Base-by-base conservation (phyloP, 345 rosid genomes). In the Draba incana region DNA sequence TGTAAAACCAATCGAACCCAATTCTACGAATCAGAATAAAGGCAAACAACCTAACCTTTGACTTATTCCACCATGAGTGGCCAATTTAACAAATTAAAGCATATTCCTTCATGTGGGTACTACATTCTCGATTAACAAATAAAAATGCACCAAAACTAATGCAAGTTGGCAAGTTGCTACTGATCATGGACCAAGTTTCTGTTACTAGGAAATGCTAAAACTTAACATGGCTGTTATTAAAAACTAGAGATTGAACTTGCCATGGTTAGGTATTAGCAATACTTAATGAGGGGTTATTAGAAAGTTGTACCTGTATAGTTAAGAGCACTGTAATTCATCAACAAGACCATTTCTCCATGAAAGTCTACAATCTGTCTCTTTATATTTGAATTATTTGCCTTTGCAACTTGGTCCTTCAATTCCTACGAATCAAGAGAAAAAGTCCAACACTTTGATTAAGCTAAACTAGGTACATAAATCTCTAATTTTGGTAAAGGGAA, bases 281-380 rank as follows among this genome's bases (percentile, higher is more conserved):
- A 20, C 1, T 20, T 1, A 20, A 20, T 20, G 20, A 31, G 6
- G 35, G 7, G 6, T 31, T 31, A 1, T 5, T 31, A 27, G 24
- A 46, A 51, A 35, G 14, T 8, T 6, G 11, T 77, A 92, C 98
- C 97, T 74, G 97, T 94, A 55, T 91, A 91, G 79, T 94, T 91
- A 51, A 94, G 96, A 69, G 97, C 91, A 70, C 99, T 94, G 25
- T 94, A 94, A 67, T 91, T 94, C 85, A 88, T 92, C 73, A 94
- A 80, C 54, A 94, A 53, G 50, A 94, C 95, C 99, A 94, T 94
- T 80, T 94, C 99, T 42, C 99, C 97, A 46, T 91, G 97, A 64
- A 94, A 87, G 47, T 87, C 95, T 8, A 89, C 92, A 66, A 94
- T 91, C 79, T 94, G 92, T 79, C 83, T 91, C 73, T 86, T 71